A percentile compares a stretch with the other conserved stretches of the same genome.
phyloP scores from a whole-genome alignment of 2,329 filamentous ascomycete species.

The Stenocarpella maydis region DNA sequence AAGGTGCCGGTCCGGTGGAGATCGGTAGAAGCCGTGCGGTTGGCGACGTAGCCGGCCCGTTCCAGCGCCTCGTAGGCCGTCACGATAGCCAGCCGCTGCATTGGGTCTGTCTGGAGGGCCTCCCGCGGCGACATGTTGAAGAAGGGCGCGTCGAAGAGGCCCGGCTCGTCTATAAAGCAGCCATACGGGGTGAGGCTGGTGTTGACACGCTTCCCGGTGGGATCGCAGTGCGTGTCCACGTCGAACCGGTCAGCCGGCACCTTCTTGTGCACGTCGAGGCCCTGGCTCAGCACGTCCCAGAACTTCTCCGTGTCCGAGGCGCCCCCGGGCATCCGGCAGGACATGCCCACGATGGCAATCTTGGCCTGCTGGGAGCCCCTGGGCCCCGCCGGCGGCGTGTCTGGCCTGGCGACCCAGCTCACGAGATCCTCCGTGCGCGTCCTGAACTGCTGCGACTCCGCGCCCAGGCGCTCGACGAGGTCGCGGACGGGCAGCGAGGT shows the following conservation, averaged over 20 bases:
- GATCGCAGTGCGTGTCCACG: conserved; percentile 38
- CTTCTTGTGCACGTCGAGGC: conserved; percentile 39
- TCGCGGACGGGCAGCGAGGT: neutral
- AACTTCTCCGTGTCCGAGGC: neutral
- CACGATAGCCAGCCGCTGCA: conserved; percentile 13
- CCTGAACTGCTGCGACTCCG: neutral
- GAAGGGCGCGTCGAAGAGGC: conserved; percentile 31
- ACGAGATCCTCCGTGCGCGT: neutral
- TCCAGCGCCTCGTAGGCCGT: conserved; percentile 33
- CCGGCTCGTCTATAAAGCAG: conserved; percentile 16
- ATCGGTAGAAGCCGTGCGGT: conserved; percentile 34
- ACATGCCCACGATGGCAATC: conserved; percentile 13
- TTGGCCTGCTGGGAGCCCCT: neutral
- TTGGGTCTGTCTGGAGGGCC: conserved; percentile 27
- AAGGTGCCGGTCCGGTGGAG: conserved; percentile 67
- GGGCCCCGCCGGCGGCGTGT: neutral
- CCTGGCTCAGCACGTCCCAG: conserved; percentile 30
- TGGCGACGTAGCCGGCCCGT: conserved; percentile 54
- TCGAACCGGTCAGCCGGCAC: conserved; percentile 6
- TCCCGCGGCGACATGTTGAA: conserved; percentile 32
- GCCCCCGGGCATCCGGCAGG: neutral
- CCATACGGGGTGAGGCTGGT: conserved; percentile 71
- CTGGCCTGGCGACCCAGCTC: neutral
- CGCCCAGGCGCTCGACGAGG: neutral
- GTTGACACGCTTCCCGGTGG: conserved; percentile 31